Evolutionary conservation across 2,329 filamentous ascomycete species (phyloP).

Genomic region (Fusarium austroafricanum): DNA sequence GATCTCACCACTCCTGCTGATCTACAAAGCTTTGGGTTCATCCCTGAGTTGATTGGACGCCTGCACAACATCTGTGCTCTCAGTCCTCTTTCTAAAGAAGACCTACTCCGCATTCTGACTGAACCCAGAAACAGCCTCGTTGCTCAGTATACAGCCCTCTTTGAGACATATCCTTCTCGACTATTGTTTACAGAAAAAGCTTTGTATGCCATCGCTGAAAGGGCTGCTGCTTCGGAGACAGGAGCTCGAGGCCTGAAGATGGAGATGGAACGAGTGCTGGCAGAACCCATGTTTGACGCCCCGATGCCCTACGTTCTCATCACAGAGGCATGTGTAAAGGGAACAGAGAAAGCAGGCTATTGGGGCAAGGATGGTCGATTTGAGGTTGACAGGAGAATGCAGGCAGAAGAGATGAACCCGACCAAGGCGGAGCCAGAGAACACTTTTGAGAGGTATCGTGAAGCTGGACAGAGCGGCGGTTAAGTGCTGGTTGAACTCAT

Average conservation of each 20-base stretch:
- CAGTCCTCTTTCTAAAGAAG: constrained; percentile 73
- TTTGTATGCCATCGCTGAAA: constrained; percentile 81
- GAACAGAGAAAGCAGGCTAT: constrained; percentile 68
- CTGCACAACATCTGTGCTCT: constrained; percentile 91
- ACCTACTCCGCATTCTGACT: constrained; percentile 87
- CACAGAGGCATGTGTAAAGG: constrained; percentile 74
- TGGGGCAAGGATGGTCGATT: constrained; percentile 78
- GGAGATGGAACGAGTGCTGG: constrained; percentile 82
- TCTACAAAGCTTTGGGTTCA: constrained; percentile 88
- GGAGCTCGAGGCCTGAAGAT: constrained; percentile 84
- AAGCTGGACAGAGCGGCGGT: constrained; percentile 62
- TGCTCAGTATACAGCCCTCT: constrained; percentile 88
- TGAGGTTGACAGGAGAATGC: constrained; percentile 74
- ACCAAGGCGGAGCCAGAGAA: constrained; percentile 30
- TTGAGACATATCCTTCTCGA: constrained; percentile 81
- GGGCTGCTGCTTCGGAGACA: constrained; percentile 71
- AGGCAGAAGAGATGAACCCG: constrained; percentile 67
- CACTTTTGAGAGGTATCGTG: constrained; percentile 57
- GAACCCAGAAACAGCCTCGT: constrained; percentile 91
- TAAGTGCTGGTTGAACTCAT: constrained; percentile 43
- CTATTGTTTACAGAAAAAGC: constrained; percentile 86
- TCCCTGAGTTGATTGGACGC: constrained; percentile 95
- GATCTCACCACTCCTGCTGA: constrained; percentile 81
- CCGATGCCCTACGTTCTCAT: constrained; percentile 81
- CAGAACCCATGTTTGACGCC: constrained; percentile 84